phyloP scores from a whole-genome alignment of 1,284 basidiomycete genomes.

The Takashimella koratensis region DNA sequence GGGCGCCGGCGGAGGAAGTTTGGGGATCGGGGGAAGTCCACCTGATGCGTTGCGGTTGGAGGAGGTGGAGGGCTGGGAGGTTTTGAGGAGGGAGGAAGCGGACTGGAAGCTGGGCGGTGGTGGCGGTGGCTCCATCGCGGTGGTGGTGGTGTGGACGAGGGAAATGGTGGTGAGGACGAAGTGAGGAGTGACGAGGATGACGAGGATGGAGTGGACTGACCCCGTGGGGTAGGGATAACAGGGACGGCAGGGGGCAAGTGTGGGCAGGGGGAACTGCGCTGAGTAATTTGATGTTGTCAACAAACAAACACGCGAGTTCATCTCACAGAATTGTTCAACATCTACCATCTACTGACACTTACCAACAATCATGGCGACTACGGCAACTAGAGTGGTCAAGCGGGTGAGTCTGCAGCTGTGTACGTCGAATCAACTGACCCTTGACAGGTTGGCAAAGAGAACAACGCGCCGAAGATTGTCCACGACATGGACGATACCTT shows the following conservation, averaged over 20 bases:
- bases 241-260: too few species aligned
- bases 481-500: conserved; percentile 4
- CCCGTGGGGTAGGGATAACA: too few species aligned
- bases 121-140: conserved; percentile 14
- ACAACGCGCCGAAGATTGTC: conserved; percentile 9
- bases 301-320: too few species aligned
- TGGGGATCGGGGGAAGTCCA: conserved; percentile 9
- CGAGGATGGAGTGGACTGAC: too few species aligned
- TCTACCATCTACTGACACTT: too few species aligned
- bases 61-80: conserved; percentile 10
- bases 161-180: not conserved
- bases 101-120: conserved; percentile 15
- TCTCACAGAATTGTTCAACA: too few species aligned
- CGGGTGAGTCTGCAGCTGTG: not conserved
- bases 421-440: too few species aligned
- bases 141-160: too few species aligned
- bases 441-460: conserved; percentile 9
- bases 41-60: conserved; percentile 24
- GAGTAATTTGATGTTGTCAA: too few species aligned
- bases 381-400: too few species aligned
- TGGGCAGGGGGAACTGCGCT: too few species aligned
- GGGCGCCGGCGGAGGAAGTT: not conserved
- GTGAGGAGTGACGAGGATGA: not conserved
- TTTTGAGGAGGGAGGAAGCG: conserved; percentile 19
- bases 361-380: too few species aligned